Base-by-base conservation (phyloP, 2,329 filamentous ascomycete genomes). In the Colletotrichum theobromicola region DNA sequence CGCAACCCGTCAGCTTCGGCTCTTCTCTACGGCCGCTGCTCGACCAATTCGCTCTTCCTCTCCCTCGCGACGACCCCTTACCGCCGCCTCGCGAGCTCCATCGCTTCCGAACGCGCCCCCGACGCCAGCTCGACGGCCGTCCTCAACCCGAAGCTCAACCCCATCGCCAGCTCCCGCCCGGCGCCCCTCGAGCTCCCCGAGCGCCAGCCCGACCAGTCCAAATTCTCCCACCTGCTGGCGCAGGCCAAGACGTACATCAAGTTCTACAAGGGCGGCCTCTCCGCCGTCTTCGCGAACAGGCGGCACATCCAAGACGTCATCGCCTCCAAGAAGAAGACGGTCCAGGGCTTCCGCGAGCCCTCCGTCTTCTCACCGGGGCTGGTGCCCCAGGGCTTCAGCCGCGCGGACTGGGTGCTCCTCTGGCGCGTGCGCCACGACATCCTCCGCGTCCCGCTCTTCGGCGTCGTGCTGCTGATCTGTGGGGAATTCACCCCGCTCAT, bases 231-330 rank as follows among this genome's bases (percentile, higher is more conserved):
- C 46, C 79, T 79, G 21, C 90, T 90, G 79, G 82, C 84, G 57
- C 85, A 93, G 32, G 96, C 95, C 76, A 93, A 94, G 82, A 91
- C 94, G 66, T 98, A 98, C 84, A 83, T 94, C 12, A 84, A 84
- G 42, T 98, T 98, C 89, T 98, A 98, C 91, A 98, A 97, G 85
- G 89, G 91, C 2, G 96, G 96, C 21, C 84, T 98, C 35, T 92
- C 92, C 80, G 92, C 93, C 79, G 92, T 98, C 66, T 92, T 91
- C 82, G 85, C 87, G 74, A 98, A 98, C 78, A 88, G 90, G 62
- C 81, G 85, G 26, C 87, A 89, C 13, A 82, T 93, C 16, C 83
- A 85, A 66, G 83, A 85, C 79, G 87, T 81, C 82, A 81, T 85
- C 70, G 78, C 80, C 65, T 76, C 79, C 67, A 81, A 83, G n/a